Conservation (phyloP, 1,284 basidiomycete species). For the Naganishia albida region DNA sequence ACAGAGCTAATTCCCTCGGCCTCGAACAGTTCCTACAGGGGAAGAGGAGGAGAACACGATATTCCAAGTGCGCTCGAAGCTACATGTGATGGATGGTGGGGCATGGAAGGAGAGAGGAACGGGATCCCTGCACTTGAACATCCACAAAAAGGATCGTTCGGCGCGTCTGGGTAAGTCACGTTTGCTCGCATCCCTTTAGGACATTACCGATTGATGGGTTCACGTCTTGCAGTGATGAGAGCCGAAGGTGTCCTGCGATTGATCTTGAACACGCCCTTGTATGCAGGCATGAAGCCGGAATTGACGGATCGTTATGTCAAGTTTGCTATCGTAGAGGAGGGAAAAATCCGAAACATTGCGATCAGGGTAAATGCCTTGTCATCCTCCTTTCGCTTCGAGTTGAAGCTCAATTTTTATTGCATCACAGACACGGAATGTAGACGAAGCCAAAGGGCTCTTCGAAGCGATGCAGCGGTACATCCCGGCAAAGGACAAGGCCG, state of each 20-base stretch:
- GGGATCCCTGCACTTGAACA: constrained; percentile 78
- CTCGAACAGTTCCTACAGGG: constrained; percentile 71
- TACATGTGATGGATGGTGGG: constrained; percentile 70
- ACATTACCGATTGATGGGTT: neutral
- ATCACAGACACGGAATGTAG: constrained; percentile 20
- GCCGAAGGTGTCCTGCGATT: constrained; percentile 87
- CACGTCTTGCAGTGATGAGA: constrained; percentile 72
- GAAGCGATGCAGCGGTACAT: constrained; percentile 22
- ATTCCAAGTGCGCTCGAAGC: constrained; percentile 79
- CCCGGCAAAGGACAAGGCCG: constrained; percentile 20
- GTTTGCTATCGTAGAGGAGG: constrained; percentile 71
- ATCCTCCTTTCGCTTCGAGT: neutral
- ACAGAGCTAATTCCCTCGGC: neutral
- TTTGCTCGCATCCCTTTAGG: neutral
- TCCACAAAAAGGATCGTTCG: constrained; percentile 58
- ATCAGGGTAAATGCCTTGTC: constrained; percentile 63
- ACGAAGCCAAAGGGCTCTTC: constrained; percentile 13
- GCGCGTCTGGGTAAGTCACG: constrained; percentile 21
- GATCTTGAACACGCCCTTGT: constrained; percentile 80
- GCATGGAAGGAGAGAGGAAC: constrained; percentile 88
- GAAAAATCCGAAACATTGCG: constrained; percentile 69
- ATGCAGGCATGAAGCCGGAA: constrained; percentile 78
- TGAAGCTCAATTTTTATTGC: neutral
- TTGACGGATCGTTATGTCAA: constrained; percentile 75
- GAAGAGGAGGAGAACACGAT: constrained; percentile 89